A percentile compares a stretch with the other conserved stretches of the same genome.
phyloP scores from a whole-genome alignment of 768 basidiomycete genomes.

The Boletus barrowsii region DNA sequence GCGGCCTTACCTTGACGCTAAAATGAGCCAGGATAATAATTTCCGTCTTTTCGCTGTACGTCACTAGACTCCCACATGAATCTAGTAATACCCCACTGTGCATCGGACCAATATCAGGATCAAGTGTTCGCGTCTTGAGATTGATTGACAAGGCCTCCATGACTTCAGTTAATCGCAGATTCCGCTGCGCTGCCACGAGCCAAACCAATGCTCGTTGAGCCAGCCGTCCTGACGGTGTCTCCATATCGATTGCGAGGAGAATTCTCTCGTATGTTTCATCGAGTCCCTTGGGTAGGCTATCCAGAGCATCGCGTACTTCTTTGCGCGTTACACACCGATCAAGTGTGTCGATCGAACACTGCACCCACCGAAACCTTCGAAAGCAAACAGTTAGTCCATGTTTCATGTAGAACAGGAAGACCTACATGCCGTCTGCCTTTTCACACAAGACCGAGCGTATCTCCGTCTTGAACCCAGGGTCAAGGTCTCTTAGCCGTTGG shows the following conservation, averaged over 20 bases:
- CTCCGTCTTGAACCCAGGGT: background rate
- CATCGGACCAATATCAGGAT: background rate
- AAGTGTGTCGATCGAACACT: constrained; percentile 3
- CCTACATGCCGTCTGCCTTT: constrained; percentile 1
- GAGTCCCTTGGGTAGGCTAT: background rate
- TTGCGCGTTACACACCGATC: background rate
- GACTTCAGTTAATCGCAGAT: background rate
- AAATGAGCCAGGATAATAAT: constrained; percentile 3
- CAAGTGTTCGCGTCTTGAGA: background rate
- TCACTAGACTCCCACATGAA: constrained; percentile 6
- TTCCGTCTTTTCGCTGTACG: background rate
- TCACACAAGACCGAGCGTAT: background rate
- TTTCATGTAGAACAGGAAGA: too few species aligned
- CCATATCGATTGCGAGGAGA: background rate
- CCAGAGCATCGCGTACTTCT: background rate
- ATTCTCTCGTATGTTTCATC: constrained; percentile 6
- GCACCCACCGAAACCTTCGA: constrained; percentile 2
- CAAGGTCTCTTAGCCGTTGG: background rate
- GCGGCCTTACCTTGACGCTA: background rate
- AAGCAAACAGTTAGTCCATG: background rate
- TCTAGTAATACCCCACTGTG: constrained; percentile 2
- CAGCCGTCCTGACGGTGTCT: background rate
- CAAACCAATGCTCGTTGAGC: background rate
- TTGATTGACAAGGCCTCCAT: constrained; percentile 2
- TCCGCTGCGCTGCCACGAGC: constrained; percentile 2